Evolutionary conservation across 805 yeast genomes (phyloP).

Genomic region (Wilhelminamyces savonicus): DNA sequence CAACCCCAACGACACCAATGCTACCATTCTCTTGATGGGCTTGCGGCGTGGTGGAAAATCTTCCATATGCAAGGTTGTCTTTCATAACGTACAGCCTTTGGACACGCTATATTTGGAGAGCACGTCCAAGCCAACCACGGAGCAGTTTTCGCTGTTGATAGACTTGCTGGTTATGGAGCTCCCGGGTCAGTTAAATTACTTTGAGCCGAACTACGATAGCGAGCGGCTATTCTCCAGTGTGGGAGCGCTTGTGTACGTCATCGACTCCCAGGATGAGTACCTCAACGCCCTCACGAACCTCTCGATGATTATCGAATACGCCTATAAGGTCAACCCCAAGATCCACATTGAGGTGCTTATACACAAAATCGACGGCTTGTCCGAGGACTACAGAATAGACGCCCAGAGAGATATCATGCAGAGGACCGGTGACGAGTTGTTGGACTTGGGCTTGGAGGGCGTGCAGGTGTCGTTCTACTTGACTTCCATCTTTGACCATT

Average conservation of each 20-base stretch:
- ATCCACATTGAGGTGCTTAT: conserved; percentile 89
- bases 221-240: conserved; percentile 72
- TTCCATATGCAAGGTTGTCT: conserved; percentile 91
- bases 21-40: conserved; percentile 86
- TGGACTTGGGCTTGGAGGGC: conserved; percentile 85
- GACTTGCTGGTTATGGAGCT: conserved; percentile 88
- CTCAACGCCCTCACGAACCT: conserved; percentile 84
- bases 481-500: conserved; percentile 92
- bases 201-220: conserved; percentile 79
- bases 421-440: conserved; percentile 85
- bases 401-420: conserved; percentile 97
- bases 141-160: conserved; percentile 75
- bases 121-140: conserved; percentile 83
- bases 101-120: conserved; percentile 88
- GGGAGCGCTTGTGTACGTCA: conserved; percentile 89
- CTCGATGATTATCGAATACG: conserved; percentile 82
- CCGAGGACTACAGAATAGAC: conserved; percentile 90
- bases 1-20: conserved; percentile 50
- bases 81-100: conserved; percentile 93
- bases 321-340: conserved; percentile 74
- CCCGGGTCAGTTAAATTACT: conserved; percentile 89
- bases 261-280: conserved; percentile 94
- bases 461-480: conserved; percentile 86
- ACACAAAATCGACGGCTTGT: conserved; percentile 92
- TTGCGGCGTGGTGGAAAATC: conserved; percentile 88